A percentile compares a stretch with the other conserved stretches of the same genome.
These are phyloP conservation scores for Solanum pimpinellifolium DNA, from an alignment of 257 asterid genomes.

Conservation along the genomic window DNA sequence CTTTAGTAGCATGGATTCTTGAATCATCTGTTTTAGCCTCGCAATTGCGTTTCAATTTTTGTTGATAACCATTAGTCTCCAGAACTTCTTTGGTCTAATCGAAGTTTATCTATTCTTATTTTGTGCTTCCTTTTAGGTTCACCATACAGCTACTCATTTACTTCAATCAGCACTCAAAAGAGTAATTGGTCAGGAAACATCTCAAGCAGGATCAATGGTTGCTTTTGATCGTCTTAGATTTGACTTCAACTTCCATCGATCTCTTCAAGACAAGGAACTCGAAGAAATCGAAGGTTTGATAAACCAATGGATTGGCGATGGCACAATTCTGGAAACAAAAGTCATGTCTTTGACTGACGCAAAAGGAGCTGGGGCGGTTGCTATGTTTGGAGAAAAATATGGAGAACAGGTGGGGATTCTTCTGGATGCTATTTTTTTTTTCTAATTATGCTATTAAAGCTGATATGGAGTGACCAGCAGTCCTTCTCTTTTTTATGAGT, in stretches of 20 bases:
- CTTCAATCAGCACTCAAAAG: constrained; percentile 90
- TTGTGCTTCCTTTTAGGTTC: constrained; percentile 42
- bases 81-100: neutral
- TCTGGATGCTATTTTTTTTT: neutral
- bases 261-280: constrained; percentile 63
- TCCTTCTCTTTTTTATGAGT: neutral
- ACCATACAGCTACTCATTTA: constrained; percentile 93
- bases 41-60: neutral
- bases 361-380: constrained; percentile 87
- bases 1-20: neutral
- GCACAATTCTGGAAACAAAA: constrained; percentile 56
- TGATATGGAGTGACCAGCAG: neutral
- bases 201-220: constrained; percentile 97
- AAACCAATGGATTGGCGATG: constrained; percentile 82
- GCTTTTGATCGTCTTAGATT: constrained; percentile 88
- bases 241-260: constrained; percentile 82
- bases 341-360: constrained; percentile 79
- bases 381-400: constrained; percentile 97
- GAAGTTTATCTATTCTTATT: neutral
- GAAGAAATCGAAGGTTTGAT: constrained; percentile 64
- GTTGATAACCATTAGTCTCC: neutral
- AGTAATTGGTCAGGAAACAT: constrained; percentile 82
- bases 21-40: neutral
- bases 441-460: neutral
- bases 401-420: constrained; percentile 58